phyloP scores from a whole-genome alignment of 805 yeast species.

The Kazachstania bromeliacearum region DNA sequence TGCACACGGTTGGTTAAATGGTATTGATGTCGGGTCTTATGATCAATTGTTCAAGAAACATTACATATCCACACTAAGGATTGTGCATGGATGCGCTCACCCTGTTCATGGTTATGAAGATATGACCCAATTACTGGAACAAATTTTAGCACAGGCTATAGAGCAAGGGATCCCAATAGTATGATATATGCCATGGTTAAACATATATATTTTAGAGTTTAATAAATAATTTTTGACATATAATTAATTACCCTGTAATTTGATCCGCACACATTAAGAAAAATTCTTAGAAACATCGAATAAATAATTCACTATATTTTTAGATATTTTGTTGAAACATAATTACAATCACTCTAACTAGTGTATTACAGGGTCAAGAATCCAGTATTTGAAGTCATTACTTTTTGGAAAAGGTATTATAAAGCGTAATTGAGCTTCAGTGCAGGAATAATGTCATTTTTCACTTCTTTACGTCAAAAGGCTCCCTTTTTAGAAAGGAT shows the following conservation, averaged over 20 bases:
- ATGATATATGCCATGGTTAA: not conserved
- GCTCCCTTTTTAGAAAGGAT: constrained; percentile 38
- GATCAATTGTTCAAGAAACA: constrained; percentile 44
- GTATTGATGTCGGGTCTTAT: constrained; percentile 46
- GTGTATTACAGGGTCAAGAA: too few species aligned
- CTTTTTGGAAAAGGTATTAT: too few species aligned
- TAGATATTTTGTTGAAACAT: too few species aligned
- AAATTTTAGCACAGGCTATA: constrained; percentile 20
- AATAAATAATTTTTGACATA: not conserved
- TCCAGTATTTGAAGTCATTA: too few species aligned
- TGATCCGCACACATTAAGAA: too few species aligned
- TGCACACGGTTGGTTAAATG: constrained; percentile 44
- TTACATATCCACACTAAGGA: constrained; percentile 38
- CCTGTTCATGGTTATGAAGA: constrained; percentile 34
- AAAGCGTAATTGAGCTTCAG: too few species aligned
- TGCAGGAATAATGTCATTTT: constrained; percentile 45
- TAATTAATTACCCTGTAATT: not conserved
- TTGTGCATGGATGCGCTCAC: constrained; percentile 40
- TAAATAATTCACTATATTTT: too few species aligned
- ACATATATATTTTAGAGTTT: not conserved
- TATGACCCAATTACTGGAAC: constrained; percentile 26
- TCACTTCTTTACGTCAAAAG: constrained; percentile 36
- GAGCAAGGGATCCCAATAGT: constrained; percentile 15
- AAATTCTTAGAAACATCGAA: too few species aligned
- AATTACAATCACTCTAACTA: too few species aligned